Evolutionary conservation across 495 filamentous ascomycete species (phyloP), one percentile per base, ranked within the genome.

Genomic region (Annulohypoxylon stygium): DNA sequence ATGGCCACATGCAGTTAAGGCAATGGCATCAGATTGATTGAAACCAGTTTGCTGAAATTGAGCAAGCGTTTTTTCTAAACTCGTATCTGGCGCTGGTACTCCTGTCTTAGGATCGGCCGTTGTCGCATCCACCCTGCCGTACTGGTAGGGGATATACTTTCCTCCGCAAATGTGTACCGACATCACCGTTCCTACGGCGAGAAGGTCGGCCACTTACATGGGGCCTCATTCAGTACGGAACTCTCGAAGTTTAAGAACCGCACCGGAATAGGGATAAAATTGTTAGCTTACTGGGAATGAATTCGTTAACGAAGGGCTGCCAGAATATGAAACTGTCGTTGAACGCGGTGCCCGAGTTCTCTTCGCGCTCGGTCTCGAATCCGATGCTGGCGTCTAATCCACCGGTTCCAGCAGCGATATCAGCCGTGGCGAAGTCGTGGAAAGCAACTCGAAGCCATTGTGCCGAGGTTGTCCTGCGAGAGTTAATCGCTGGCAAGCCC

Each of bases 391-490:
- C 86, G 75, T 87, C 86, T 12, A 88, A 50, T 5, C 86, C 86
- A 11, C 86, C 86, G n/a, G 78, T 75, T 3, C 80, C 78, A 16
- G 69, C 79, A 30, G 71, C 81, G 12, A 82, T 75, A 65, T 85
- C 81, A 6, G 80, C 82, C 4, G 82, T 84, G n/a, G 82, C 80
- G 74, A 86, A 86, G 70, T 88, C 86, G 71, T 88, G 86, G 69
- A 88, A 87, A 43, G 80, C 82, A n/a, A 83, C 81, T 23, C 85
- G 80, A 41, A 88, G 69, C 83, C 83, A 87, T 79, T 88, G 84
- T 18, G 86, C 84, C 1, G 86, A 76, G 9, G 84, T 79, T 50
- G 81, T 81, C 36, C 83, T 79, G 33, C 80, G 83, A 14, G 82
- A 78, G 10, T 79, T 81, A 16, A 80, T 76, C 53, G 79, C 77